phyloP scores from a whole-genome alignment of 129 eudicot species.

The Escallonia rubra region DNA sequence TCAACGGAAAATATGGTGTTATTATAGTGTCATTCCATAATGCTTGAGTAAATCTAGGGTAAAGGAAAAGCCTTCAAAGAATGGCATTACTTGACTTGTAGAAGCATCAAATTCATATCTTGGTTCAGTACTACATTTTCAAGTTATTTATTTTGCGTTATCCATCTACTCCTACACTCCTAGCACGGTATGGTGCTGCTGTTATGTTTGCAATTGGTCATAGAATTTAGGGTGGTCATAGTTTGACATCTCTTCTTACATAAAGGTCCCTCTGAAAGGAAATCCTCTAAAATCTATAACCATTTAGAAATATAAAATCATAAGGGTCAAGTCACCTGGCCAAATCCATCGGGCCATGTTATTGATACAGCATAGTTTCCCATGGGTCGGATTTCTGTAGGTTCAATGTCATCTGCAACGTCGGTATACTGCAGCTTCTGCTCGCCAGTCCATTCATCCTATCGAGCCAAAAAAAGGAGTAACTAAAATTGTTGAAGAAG shows the following conservation, averaged over 20 bases:
- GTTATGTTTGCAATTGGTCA: too few species aligned
- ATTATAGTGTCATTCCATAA: too few species aligned
- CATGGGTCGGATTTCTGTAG: constrained; percentile 95
- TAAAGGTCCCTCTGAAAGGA: background rate
- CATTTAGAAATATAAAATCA: background rate
- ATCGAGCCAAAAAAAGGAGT: constrained; percentile 14
- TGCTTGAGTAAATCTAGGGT: too few species aligned
- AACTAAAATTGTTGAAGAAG: background rate
- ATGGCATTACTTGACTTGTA: too few species aligned
- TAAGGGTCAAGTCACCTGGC: constrained; percentile 44
- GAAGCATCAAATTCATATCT: too few species aligned
- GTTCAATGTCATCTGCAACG: constrained; percentile 90
- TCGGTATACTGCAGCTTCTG: constrained; percentile 77
- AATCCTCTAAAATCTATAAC: background rate
- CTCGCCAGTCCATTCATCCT: constrained; percentile 98
- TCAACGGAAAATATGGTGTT: too few species aligned
- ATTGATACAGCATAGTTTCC: constrained; percentile 98
- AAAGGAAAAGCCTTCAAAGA: too few species aligned
- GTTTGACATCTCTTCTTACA: background rate
- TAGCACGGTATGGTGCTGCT: background rate
- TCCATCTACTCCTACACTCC: too few species aligned
- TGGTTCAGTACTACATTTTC: too few species aligned
- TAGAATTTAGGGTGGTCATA: background rate
- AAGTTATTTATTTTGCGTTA: too few species aligned
- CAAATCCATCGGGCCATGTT: constrained; percentile 98